These are phyloP conservation scores for Skeletonema marinoi DNA, from an alignment of 108 stramenopile genomes.

Conservation along the genomic window DNA sequence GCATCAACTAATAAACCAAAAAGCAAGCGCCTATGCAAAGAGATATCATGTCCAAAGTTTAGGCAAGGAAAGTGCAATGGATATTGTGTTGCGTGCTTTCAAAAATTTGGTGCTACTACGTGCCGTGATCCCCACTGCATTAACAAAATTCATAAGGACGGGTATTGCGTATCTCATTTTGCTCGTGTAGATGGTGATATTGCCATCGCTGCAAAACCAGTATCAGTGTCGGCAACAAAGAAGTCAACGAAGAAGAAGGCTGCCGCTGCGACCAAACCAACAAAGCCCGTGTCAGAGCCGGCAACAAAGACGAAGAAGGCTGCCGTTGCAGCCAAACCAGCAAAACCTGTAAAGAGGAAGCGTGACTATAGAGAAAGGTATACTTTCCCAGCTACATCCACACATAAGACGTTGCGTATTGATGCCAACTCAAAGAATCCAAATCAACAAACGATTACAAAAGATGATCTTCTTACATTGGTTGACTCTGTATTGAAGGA, in stretches of 20 bases:
- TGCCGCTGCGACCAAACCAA: no score
- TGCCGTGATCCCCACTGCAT: neutral
- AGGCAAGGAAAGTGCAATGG: neutral
- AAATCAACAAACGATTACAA: neutral
- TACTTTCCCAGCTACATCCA: neutral
- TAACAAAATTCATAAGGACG: neutral
- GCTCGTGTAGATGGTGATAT: neutral
- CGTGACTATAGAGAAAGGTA: neutral
- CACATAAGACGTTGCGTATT: neutral
- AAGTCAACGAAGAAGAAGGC: no score
- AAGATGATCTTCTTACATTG: constrained; percentile 6
- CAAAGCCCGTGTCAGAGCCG: no score
- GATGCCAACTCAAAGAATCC: neutral
- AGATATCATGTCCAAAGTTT: neutral
- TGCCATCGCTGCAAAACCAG: neutral
- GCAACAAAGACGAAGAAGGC: no score
- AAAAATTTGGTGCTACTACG: neutral
- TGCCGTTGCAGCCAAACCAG: no score
- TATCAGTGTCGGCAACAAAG: no score
- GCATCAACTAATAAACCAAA: neutral
- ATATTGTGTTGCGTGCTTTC: neutral
- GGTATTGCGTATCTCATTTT: neutral
- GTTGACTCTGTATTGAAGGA: constrained; percentile 20
- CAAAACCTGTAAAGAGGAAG: no score
- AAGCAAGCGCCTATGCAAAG: neutral